A percentile compares a stretch with the other conserved stretches of the same genome.
Conservation (phyloP, 2,329 filamentous ascomycete genomes). For the Aspergillus puulaauensis region DNA sequence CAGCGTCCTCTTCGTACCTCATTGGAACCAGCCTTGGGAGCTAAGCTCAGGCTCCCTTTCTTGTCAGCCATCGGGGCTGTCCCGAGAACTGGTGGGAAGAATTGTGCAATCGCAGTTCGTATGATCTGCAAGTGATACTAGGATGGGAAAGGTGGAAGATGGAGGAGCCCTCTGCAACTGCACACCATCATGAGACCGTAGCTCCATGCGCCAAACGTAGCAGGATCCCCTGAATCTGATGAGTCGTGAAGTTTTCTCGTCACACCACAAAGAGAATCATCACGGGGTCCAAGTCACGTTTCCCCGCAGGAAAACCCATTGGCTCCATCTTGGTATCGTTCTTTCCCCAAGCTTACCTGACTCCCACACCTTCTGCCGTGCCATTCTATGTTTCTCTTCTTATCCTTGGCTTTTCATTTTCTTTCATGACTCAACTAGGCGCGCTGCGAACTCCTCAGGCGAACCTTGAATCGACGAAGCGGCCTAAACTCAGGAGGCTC, state of each 20-base stretch:
- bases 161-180: not conserved
- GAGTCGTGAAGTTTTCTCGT: not conserved
- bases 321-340: not conserved
- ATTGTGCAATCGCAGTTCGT: conserved; percentile 12
- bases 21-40: not conserved
- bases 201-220: not conserved
- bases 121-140: conserved; percentile 18
- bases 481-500: not conserved
- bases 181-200: conserved; percentile 12
- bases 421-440: not conserved
- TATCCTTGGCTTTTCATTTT: not conserved
- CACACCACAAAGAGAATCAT: not conserved
- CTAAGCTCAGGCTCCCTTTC: not conserved
- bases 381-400: not conserved
- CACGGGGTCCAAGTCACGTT: conserved; percentile 11
- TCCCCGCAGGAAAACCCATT: not conserved
- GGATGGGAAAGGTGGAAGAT: conserved; percentile 12
- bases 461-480: not conserved
- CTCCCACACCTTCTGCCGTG: not conserved
- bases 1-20: not conserved
- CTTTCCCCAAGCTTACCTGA: not conserved
- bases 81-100: not conserved
- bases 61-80: not conserved
- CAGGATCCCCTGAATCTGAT: not conserved
- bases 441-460: not conserved